phyloP scores from a whole-genome alignment of 192 early-diverging fungal genomes.

The Mortierella antarctica region DNA sequence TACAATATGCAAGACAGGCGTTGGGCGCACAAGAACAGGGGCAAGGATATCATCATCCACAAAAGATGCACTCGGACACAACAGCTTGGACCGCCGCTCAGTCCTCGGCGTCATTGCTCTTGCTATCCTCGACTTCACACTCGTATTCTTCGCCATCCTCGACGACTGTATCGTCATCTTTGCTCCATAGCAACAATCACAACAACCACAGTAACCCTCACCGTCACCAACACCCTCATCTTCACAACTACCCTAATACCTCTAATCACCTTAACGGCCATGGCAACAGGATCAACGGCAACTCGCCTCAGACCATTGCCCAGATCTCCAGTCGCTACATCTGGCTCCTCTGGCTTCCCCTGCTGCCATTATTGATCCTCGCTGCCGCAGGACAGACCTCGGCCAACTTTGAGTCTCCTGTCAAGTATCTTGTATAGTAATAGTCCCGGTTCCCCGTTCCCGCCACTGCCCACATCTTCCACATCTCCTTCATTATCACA shows the following conservation, averaged over 20 bases:
- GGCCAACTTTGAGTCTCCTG: constrained; percentile 35
- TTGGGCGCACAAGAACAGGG: constrained; percentile 1
- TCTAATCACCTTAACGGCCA: background rate
- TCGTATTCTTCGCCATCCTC: background rate
- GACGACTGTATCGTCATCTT: background rate
- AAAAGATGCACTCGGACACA: background rate
- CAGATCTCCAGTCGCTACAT: constrained; percentile 41
- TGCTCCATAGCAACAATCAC: background rate
- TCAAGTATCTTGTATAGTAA: constrained; percentile 22
- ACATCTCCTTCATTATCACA: background rate
- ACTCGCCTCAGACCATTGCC: constrained; percentile 39
- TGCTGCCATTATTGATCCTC: constrained; percentile 34
- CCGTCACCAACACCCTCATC: background rate
- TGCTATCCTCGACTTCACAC: background rate
- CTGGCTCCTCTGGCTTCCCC: constrained; percentile 31
- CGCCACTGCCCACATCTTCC: background rate
- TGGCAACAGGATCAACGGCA: background rate
- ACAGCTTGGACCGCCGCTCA: constrained; percentile 8
- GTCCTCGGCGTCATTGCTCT: background rate
- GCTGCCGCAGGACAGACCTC: constrained; percentile 43
- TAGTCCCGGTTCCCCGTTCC: background rate
- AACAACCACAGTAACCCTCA: background rate
- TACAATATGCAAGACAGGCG: background rate
- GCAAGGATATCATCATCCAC: constrained; percentile 3
- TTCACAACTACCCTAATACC: too few relatives aligned